phyloP scores from a whole-genome alignment of 1,139 yeast species.

The Arxiozyma telluris region DNA sequence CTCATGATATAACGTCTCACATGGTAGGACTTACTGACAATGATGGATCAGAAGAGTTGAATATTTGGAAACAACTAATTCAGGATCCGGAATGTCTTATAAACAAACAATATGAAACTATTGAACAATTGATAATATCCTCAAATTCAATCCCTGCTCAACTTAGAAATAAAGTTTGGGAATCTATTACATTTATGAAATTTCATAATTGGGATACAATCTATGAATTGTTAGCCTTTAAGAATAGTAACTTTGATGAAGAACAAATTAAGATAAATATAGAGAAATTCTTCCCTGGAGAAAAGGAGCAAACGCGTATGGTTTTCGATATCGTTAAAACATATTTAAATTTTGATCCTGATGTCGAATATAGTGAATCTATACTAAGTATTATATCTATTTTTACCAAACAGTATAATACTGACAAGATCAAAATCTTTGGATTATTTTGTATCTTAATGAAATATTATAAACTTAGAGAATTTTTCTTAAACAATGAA shows the following conservation, averaged over 20 bases:
- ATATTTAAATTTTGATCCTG: conserved; percentile 76
- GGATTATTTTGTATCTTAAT: conserved; percentile 66
- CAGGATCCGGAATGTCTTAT: conserved; percentile 5
- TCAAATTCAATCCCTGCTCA: conserved; percentile 1
- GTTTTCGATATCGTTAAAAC: conserved; percentile 69
- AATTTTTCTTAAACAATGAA: conserved; percentile 58
- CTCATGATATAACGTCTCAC: not conserved
- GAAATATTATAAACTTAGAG: conserved; percentile 69
- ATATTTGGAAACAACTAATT: conserved; percentile 6
- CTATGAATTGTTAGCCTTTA: conserved; percentile 5
- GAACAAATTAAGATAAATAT: conserved; percentile 27
- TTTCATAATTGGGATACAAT: conserved; percentile 8
- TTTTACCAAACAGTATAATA: conserved; percentile 34
- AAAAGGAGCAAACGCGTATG: conserved; percentile 38
- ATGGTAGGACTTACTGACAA: not conserved
- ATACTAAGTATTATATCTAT: conserved; percentile 89
- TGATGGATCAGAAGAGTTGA: not conserved
- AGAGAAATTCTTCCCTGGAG: conserved; percentile 45
- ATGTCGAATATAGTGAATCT: conserved; percentile 94
- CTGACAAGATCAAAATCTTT: conserved; percentile 39
- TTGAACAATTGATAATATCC: conserved; percentile 2
- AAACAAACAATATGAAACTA: not conserved
- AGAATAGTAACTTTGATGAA: not conserved
- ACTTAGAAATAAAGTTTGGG: conserved; percentile 7
- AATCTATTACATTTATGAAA: conserved; percentile 6